Base-by-base conservation (phyloP, 2,329 filamentous ascomycete species). In the Sclerotinia trifoliorum region DNA sequence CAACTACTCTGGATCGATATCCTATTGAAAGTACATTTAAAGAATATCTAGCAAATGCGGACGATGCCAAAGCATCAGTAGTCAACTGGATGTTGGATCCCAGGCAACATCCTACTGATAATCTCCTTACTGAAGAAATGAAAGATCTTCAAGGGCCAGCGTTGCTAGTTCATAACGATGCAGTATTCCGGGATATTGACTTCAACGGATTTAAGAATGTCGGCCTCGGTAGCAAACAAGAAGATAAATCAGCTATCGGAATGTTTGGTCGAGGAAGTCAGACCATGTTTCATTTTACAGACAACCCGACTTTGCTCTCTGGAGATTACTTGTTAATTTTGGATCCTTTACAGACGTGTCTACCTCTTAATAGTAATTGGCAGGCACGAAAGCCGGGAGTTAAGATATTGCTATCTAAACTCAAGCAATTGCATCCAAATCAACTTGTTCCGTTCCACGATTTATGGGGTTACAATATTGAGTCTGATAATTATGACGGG, bases 261-360 rank as follows among this genome's bases (percentile, higher is more conserved):
- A 76, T 77, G 69, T 79, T 78, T 67, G 78, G 78, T 6, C 69
- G 77, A 42, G 78, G 78, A 2, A 76, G 76, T 8, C 74, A 79
- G 61, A 79, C 76, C 4, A 79, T 79, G 77, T 79, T 76, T 69
- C 78, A 79, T 62, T 79, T 74, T 70, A 78, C 77, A 19, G 76
- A 78, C 56, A 73, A 75, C 49, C 78, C 78, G 6, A 77, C 77
- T 71, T 72, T 79, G 17, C 65, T 79, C 21, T 77, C 77, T 0
- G 77, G 77, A 5, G 70, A 73, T 17, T 77, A 61, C 42, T 71
- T 77, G n/a, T 65, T 79, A 10, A 77, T 79, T 26, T 72, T 79
- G 1, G 78, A 79, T 65, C 75, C 76, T 2, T 74, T 75, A 29
- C 74, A 73, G 68, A 15, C 70, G 19, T 54, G 68, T n/a, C 64